A percentile compares a stretch with the other conserved stretches of the same genome.
Conservation (phyloP, 257 asterid genomes). For the Leptodermis oblonga region DNA sequence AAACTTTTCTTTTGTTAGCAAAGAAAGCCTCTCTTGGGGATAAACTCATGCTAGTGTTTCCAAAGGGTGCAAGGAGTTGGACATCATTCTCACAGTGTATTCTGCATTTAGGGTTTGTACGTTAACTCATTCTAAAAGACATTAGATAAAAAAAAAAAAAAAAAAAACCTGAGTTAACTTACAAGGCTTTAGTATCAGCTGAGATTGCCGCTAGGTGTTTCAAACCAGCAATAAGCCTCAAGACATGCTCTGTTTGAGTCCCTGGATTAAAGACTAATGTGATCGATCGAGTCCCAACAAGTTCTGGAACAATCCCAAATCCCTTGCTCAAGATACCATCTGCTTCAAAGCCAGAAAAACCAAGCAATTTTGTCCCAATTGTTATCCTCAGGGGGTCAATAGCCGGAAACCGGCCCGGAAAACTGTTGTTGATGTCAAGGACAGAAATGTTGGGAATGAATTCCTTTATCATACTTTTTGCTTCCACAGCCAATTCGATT, state of each 20-base stretch:
- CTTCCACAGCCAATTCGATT: constrained; percentile 51
- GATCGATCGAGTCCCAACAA: constrained; percentile 61
- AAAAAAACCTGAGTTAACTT: too few species aligned
- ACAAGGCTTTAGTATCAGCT: neutral
- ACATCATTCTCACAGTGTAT: constrained; percentile 1
- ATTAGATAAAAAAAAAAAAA: too few species aligned
- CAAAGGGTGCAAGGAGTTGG: constrained; percentile 22
- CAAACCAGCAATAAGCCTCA: constrained; percentile 53
- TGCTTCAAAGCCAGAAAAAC: constrained; percentile 66
- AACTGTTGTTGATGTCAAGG: constrained; percentile 25
- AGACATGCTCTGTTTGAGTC: constrained; percentile 61
- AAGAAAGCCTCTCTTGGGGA: constrained; percentile 84
- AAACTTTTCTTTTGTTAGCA: constrained; percentile 46
- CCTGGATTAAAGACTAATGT: constrained; percentile 70
- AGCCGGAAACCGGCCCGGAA: constrained; percentile 31
- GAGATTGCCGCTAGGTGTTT: constrained; percentile 40
- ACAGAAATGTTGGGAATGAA: constrained; percentile 42
- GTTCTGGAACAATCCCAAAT: constrained; percentile 58
- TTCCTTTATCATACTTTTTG: constrained; percentile 36
- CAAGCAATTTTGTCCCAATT: constrained; percentile 46
- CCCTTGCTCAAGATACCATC: constrained; percentile 49
- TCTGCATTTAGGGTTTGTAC: too few species aligned
- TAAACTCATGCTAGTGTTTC: constrained; percentile 34
- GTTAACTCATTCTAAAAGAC: too few species aligned
- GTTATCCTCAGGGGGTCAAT: constrained; percentile 69